Base-by-base conservation (phyloP, 2,329 filamentous ascomycete genomes). In the Nothophaeocryptopus gaeumannii region DNA sequence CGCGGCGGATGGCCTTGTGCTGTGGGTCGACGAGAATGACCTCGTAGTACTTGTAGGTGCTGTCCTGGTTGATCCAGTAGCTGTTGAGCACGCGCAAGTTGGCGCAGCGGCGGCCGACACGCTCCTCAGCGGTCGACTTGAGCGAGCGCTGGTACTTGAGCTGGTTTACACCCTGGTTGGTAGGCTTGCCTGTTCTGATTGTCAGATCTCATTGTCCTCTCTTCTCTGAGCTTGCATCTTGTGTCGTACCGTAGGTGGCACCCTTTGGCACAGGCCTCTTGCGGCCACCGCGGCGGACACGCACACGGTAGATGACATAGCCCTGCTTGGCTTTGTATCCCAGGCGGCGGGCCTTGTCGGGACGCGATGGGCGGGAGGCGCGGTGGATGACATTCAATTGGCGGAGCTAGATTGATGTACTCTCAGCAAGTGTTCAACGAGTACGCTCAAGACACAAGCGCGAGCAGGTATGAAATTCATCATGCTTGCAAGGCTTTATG, bases 241-340 rank as follows among this genome's bases (percentile, higher is more conserved):
- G 50, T 36, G 63, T 72, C 87, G 70, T 84, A 96, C 91, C 93
- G 77, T 93, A 99, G 68, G 93, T 99, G 78, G 93, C 93, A 86
- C 93, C 93, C 90, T 95, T 96, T 72, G 87, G 84, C 59, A 84
- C 89, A 70, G 92, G 93, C 77, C 84, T 84, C 91, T 99, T 99
- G 84, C 93, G 90, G 72, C 93, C 93, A 86, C 93, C 93, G 77
- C 93, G 90, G 76, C 93, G 88, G 70, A 99, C 93, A 75, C 93
- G 93, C 73, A 95, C 84, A 76, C 93, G 93, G 87, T 99, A 99
- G 87, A 99, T 90, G 75, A 99, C 93, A 83, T 97, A 99, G 78
- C 93, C 93, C 83, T 99, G 93, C 89, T 99, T 99, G 83, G 95
- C 93, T 89, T 99, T 99, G 89, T 99, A 99, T 71, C 93, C 93